These are phyloP conservation scores for Fraxinus platypoda DNA, from an alignment of 305 asterid genomes.

Conservation along the genomic window DNA sequence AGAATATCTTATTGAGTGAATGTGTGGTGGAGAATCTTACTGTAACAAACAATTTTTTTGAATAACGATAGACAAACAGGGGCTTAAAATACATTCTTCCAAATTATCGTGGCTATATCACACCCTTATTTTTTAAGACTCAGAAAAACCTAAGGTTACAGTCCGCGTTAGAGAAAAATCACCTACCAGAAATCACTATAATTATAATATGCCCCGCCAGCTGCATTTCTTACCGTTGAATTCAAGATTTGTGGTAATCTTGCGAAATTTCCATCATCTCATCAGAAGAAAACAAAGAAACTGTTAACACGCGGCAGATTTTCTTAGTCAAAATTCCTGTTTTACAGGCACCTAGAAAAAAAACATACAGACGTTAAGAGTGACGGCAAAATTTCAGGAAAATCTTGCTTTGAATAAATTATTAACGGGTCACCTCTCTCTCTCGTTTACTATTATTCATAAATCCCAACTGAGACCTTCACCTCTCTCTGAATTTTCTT, in stretches of 20 bases:
- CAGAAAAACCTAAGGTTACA: neutral
- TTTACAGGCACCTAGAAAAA: conserved; percentile 1
- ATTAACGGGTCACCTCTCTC: conserved; percentile 34
- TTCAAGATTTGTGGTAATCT: conserved; percentile 25
- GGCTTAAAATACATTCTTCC: too few species aligned
- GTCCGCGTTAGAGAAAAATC: neutral
- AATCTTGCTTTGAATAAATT: conserved; percentile 14
- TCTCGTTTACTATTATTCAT: neutral
- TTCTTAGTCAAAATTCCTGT: conserved; percentile 9
- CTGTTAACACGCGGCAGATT: conserved; percentile 29
- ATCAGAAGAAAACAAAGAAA: conserved; percentile 20
- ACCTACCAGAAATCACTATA: conserved; percentile 24
- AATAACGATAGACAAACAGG: too few species aligned
- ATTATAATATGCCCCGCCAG: conserved; percentile 5
- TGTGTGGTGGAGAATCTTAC: too few species aligned
- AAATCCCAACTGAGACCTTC: conserved; percentile 14
- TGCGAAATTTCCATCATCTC: conserved; percentile 20
- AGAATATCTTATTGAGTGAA: too few species aligned
- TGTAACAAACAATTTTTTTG: too few species aligned
- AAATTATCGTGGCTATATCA: too few species aligned
- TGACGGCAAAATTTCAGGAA: conserved; percentile 43
- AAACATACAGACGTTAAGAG: conserved; percentile 39
- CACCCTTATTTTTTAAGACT: neutral
- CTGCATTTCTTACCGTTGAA: conserved; percentile 43
- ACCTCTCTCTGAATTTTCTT: neutral